These are phyloP conservation scores for Diaporthe vaccinii DNA, from an alignment of 2,329 filamentous ascomycete species.

Conservation along the genomic window DNA sequence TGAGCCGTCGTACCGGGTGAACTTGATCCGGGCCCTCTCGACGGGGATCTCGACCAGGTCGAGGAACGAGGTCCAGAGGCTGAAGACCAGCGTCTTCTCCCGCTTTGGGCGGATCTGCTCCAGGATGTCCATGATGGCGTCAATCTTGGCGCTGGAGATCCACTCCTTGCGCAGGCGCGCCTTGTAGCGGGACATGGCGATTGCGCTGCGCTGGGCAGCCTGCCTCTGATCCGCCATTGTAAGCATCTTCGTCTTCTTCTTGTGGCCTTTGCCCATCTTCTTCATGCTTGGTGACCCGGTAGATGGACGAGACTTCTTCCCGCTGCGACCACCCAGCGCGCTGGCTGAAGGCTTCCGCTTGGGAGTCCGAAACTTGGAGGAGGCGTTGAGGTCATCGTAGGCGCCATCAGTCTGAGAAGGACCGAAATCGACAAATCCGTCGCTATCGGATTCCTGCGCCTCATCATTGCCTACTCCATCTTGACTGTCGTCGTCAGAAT, in stretches of 20 bases:
- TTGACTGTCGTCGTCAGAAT: not conserved
- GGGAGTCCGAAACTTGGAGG: not conserved
- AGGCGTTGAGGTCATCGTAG: not conserved
- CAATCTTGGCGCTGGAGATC: slow-evolving; percentile 49
- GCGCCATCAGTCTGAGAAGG: not conserved
- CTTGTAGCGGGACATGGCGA: slow-evolving; percentile 47
- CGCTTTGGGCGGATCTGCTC: slow-evolving; percentile 43
- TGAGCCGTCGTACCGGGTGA: slow-evolving; percentile 50
- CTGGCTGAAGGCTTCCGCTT: slow-evolving; percentile 11
- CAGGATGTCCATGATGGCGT: slow-evolving; percentile 49
- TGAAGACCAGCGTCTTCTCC: slow-evolving; percentile 51
- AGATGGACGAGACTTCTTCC: not conserved
- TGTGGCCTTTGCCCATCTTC: slow-evolving; percentile 16
- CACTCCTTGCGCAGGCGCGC: slow-evolving; percentile 46
- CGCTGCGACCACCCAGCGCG: not conserved
- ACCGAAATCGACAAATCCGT: not conserved
- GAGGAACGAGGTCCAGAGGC: slow-evolving; percentile 52
- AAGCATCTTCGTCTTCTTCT: slow-evolving; percentile 32
- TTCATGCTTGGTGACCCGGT: not conserved
- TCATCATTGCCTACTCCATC: not conserved
- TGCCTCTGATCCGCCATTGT: slow-evolving; percentile 47
- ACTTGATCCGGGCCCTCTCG: slow-evolving; percentile 45
- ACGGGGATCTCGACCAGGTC: slow-evolving; percentile 51
- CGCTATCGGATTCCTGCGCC: not conserved
- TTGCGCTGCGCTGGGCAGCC: slow-evolving; percentile 44